phyloP scores from a whole-genome alignment of 2,329 filamentous ascomycete species.

The Fusarium phyllophilum region DNA sequence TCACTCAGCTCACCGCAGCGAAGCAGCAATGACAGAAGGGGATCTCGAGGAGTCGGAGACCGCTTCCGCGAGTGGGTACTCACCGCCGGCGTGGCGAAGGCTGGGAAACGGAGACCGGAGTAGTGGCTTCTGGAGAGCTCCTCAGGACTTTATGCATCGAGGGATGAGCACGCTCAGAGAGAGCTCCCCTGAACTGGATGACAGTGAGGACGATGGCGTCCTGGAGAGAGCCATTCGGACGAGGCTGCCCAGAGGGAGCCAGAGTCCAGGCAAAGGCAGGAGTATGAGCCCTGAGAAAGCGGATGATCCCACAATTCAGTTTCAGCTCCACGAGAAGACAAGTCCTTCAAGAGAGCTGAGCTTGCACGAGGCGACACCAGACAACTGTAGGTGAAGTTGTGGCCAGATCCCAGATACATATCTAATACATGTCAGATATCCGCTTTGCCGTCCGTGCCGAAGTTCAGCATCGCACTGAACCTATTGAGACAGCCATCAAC shows the following conservation, averaged over 20 bases:
- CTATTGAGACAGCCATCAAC: constrained; percentile 77
- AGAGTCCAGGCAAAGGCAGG: constrained; percentile 64
- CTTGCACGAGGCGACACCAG: constrained; percentile 46
- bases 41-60: constrained; percentile 57
- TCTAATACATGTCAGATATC: constrained; percentile 69
- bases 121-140: constrained; percentile 68
- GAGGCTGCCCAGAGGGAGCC: constrained; percentile 64
- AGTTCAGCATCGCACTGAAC: constrained; percentile 86
- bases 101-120: constrained; percentile 68
- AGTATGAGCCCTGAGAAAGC: constrained; percentile 59
- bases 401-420: background rate
- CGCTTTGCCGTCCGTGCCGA: constrained; percentile 89
- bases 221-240: constrained; percentile 65
- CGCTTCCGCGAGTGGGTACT: constrained; percentile 66
- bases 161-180: constrained; percentile 46
- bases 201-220: constrained; percentile 53
- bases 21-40: constrained; percentile 49
- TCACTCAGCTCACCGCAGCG: constrained; percentile 50
- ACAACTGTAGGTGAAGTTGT: constrained; percentile 61
- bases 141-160: constrained; percentile 60
- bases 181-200: constrained; percentile 41
- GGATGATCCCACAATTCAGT: constrained; percentile 53
- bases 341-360: constrained; percentile 39
- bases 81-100: constrained; percentile 69
- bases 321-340: constrained; percentile 43